Evolutionary conservation across 2,329 filamentous ascomycete genomes (phyloP), one percentile per base, ranked within the genome.

Genomic region (Fusarium decemcellulare): DNA sequence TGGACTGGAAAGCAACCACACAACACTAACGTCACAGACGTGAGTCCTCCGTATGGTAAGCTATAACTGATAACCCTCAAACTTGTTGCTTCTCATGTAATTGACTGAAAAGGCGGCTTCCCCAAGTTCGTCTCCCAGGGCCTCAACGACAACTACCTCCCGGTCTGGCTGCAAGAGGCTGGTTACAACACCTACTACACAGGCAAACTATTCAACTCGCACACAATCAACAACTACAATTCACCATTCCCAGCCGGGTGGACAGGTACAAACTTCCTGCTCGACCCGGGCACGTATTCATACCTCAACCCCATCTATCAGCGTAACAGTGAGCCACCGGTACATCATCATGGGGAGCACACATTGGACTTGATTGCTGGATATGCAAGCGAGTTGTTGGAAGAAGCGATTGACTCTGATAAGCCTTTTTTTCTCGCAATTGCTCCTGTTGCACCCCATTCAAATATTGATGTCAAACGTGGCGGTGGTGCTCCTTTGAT

Each of bases 141-240:
- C 1, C 84, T 88, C 63, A 92, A 93, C 61, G 85, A 90, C 2
- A 86, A 90, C 37, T 93, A 91, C 64, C n/a, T 93, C 0, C 91
- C 91, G 0, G 76, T 93, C 0, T 93, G 91, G 91, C 78, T 94
- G n/a, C 89, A 92, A 68, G 77, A 86, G 5, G 87, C 86, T 0
- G 91, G 90, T 0, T 93, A 93, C 74, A 87, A 88, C 68, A 93
- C 91, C 0, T 93, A 92, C 73, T 93, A 93, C 71, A 88, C 87
- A 0, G 92, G 90, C n/a, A 93, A 94, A 74, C 81, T 93, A 6
- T 91, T 91, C 79, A 93, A 93, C 68, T 82, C 85, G 0, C 90
- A 92, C 54, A 87, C 81, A 0, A 81, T 87, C 2, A 73, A 83
- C 1, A 93, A 91, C 62, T 93, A 92, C 74, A 80, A 91, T 72